These are phyloP conservation scores for Kwoniella shandongensis DNA, from an alignment of 768 basidiomycete species.

Conservation along the genomic window DNA sequence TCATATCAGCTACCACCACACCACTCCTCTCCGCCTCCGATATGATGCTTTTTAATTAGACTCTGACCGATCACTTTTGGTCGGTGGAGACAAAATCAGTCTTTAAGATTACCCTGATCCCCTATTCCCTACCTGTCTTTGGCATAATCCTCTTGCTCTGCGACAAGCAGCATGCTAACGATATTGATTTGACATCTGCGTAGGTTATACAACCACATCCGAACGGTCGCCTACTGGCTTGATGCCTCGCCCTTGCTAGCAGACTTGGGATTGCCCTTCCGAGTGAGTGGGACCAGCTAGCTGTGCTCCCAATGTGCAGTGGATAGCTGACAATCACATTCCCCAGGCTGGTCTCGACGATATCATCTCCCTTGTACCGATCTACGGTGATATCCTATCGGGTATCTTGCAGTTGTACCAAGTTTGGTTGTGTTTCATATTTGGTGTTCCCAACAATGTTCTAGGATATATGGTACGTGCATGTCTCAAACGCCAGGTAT, in stretches of 20 bases:
- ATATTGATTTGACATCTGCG: background rate
- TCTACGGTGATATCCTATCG: slow-evolving; percentile 51
- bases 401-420: slow-evolving; percentile 51
- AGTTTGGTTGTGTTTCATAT: slow-evolving; percentile 50
- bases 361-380: slow-evolving; percentile 49
- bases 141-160: background rate
- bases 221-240: slow-evolving; percentile 52
- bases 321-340: background rate
- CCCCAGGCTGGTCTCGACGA: slow-evolving; percentile 51
- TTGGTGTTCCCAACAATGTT: slow-evolving; percentile 38
- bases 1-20: slow-evolving; percentile 8
- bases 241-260: slow-evolving; percentile 51
- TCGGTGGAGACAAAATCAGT: slow-evolving; percentile 28
- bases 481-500: background rate
- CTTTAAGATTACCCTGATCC: slow-evolving; percentile 33
- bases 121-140: background rate
- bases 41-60: slow-evolving; percentile 46
- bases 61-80: slow-evolving; percentile 33
- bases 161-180: slow-evolving; percentile 3
- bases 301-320: background rate
- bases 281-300: slow-evolving; percentile 33
- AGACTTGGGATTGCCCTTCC: slow-evolving; percentile 52
- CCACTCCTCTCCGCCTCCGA: slow-evolving; percentile 9
- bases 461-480: slow-evolving; percentile 48
- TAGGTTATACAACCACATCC: slow-evolving; percentile 52